A percentile compares a stretch with the other conserved stretches of the same genome.
These are phyloP conservation scores for Zizania latifolia DNA, from an alignment of 176 grass and related monocot genomes.

Conservation along the genomic window DNA sequence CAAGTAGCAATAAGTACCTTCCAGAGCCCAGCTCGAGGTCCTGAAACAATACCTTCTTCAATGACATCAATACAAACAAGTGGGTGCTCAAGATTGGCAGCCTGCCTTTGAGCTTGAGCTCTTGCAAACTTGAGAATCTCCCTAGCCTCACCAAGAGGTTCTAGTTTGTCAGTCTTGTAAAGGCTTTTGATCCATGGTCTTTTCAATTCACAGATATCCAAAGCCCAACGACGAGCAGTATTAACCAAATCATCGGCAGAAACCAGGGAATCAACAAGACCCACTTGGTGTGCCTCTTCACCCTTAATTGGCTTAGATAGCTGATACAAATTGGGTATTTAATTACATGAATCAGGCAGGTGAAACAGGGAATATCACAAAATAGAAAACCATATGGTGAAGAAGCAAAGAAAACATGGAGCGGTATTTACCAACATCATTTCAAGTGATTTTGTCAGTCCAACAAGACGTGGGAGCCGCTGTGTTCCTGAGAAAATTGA, in stretches of 20 bases:
- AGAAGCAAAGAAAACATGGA: not conserved
- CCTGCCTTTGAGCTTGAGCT: slow-evolving; percentile 68
- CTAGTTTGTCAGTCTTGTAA: slow-evolving; percentile 77
- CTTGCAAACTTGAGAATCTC: slow-evolving; percentile 87
- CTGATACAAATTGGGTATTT: slow-evolving; percentile 31
- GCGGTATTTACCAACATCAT: slow-evolving; percentile 75
- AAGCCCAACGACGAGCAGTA: slow-evolving; percentile 63
- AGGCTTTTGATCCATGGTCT: slow-evolving; percentile 81
- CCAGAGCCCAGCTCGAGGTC: slow-evolving; percentile 66
- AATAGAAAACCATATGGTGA: not conserved
- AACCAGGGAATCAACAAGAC: slow-evolving; percentile 78
- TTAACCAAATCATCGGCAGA: slow-evolving; percentile 68
- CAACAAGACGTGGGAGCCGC: slow-evolving; percentile 80
- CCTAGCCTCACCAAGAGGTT: slow-evolving; percentile 68
- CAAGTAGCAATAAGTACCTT: slow-evolving; percentile 52
- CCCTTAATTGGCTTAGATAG: slow-evolving; percentile 80
- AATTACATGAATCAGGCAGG: not conserved
- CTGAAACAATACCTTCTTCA: slow-evolving; percentile 80
- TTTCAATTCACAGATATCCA: slow-evolving; percentile 72
- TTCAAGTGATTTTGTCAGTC: slow-evolving; percentile 81
- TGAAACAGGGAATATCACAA: not conserved
- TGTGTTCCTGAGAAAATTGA: slow-evolving; percentile 97
- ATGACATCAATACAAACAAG: slow-evolving; percentile 80
- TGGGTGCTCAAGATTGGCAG: slow-evolving; percentile 68
- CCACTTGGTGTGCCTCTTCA: slow-evolving; percentile 61